Evolutionary conservation across 1,284 basidiomycete genomes (phyloP), one percentile per base, ranked within the genome.

Genomic region (Ganoderma lucidum): DNA sequence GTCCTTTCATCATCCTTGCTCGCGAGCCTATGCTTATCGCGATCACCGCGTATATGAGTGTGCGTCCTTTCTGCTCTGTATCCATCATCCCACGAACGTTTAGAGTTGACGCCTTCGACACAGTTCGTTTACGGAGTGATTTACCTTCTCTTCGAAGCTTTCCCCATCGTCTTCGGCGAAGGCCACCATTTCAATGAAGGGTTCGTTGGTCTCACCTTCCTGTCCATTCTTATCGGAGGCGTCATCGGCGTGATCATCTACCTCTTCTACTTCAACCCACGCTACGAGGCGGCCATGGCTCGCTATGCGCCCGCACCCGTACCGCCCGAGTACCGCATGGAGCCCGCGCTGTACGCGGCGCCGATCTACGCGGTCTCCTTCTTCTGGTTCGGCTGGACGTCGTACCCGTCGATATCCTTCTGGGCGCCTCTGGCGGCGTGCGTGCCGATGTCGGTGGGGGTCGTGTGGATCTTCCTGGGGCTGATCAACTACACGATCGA

Each of bases 371-470:
- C 84, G 12, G 63, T 82, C 45, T 81, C 82, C 3, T 83, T 84
- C 73, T 85, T 85, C 80, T 81, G 81, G 81, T 80, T 86, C 66
- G 83, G 82, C 39, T 86, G 85, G 85, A 85, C 83, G 9, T 80
- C 79, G 10, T 80, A 76, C 67, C 77, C 80, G 28, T 71, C 65
- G 60, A 69, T 81, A n/a, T 75, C 73, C 23, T 79, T 72, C 70
- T 81, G 81, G 78, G 78, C 78, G 37, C 78, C 79, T 42, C 73
- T 81, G 70, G 70, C 77, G 53, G 72, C 78, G 0, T 77, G 77
- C 42, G 64, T 74, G 30, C 70, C 75, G n/a, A 72, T 81, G 62
- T 80, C 80, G 14, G 75, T 74, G 67, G 70, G 76, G 37, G 75
- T 80, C 73, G 69, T 78, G 44, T 78, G 73, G 73, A 77, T 80